Evolutionary conservation across 306 rosid species (phyloP), one percentile per base, ranked within the genome.

Genomic region (Inga oerstediana): DNA sequence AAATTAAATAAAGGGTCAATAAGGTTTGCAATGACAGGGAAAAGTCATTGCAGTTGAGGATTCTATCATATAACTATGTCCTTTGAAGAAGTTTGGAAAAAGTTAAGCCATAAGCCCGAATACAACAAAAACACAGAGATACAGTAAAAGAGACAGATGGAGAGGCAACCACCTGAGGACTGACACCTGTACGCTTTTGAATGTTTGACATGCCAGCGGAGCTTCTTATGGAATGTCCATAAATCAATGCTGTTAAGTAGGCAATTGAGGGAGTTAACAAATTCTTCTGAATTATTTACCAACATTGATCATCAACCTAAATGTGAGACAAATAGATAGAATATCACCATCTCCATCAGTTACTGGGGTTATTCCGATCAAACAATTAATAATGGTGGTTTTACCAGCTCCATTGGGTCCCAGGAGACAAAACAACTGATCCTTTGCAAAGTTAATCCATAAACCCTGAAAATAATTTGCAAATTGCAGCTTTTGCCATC

Each of bases 371-470:
- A 90, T 91, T 84, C 98, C 99, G 10, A 96, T 92, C 93, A 95
- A 87, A 88, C 99, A 95, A 81, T 67, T 92, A 82, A 93, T 95
- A 69, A 84, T 73, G 15, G 99, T 91, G 49, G 99, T 93, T 86
- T 95, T 95, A 69, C 99, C 99, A 35, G 99, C 99, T 69, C 99
- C 98, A 22, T 91, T 93, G 43, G 99, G 95, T 77, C 99, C 99
- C 72, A 95, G 91, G 44, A 95, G 93, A 89, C 99, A 95, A 87
- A 91, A 92, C 59, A 95, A 87, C 85, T 93, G 98, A 91, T 91
- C 94, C 87, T 89, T 93, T 41, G 87, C 89, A 59, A 95, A 85
- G 84, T 88, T 95, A 89, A 95, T 87, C 97, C 97, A 93, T 58
- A 93, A 62, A 30, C 91, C 98, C 99, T 95, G 96, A 83, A 85